Conservation (phyloP, 1,284 basidiomycete species). For the Agroathelia rolfsii region DNA sequence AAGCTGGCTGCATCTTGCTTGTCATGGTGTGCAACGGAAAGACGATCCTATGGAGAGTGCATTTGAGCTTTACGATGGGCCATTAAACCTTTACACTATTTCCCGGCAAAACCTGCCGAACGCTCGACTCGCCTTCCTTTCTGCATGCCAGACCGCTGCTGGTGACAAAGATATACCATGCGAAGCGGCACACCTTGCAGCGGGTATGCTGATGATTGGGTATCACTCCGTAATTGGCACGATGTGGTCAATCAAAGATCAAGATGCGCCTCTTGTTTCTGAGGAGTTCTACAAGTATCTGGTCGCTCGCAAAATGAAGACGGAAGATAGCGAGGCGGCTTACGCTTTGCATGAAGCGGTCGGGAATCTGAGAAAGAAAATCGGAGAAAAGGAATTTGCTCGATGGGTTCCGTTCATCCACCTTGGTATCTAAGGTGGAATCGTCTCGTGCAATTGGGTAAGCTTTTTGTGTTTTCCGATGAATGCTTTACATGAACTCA, state of each 20-base stretch:
- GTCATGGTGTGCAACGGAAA: constrained; percentile 20
- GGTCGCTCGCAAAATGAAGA: constrained; percentile 9
- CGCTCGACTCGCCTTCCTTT: constrained; percentile 22
- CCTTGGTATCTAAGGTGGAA: constrained; percentile 15
- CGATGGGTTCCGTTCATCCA: constrained; percentile 22
- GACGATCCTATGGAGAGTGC: constrained; percentile 17
- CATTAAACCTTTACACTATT: constrained; percentile 15
- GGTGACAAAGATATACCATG: constrained; percentile 17
- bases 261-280: constrained; percentile 18
- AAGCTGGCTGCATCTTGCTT: constrained; percentile 21
- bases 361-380: constrained; percentile 10
- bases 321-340: constrained; percentile 12
- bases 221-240: constrained; percentile 23
- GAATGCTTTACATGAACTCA: too few relatives aligned
- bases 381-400: constrained; percentile 11
- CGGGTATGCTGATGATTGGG: constrained; percentile 24
- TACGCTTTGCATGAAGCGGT: constrained; percentile 17
- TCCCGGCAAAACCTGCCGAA: constrained; percentile 13
- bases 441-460: too few relatives aligned
- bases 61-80: constrained; percentile 16
- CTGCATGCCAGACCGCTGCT: constrained; percentile 26
- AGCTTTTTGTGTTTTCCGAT: too few relatives aligned
- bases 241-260: constrained; percentile 23
- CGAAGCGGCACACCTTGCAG: constrained; percentile 23
- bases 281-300: constrained; percentile 15